Conservation (phyloP, 2,329 filamentous ascomycete species). For the Coniochaeta prunicola region DNA sequence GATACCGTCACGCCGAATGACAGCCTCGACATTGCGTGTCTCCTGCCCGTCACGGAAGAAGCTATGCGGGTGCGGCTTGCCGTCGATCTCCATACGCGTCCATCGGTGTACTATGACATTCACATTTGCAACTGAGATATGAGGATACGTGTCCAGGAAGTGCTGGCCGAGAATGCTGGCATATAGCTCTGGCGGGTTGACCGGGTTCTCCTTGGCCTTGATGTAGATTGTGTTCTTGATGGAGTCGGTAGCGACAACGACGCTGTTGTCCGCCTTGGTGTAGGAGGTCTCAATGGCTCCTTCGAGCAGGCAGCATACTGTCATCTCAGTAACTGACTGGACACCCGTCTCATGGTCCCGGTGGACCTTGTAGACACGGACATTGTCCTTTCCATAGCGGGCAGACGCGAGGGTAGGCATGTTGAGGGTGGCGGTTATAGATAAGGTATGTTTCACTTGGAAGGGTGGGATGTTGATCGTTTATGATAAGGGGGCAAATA, state of each 20-base stretch:
- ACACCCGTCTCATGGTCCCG: conserved; percentile 66
- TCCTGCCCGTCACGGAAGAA: conserved; percentile 89
- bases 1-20: conserved; percentile 63
- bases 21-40: conserved; percentile 73
- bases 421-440: conserved; percentile 9
- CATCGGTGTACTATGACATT: conserved; percentile 81
- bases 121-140: conserved; percentile 81
- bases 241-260: conserved; percentile 92
- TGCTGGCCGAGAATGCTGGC: conserved; percentile 78
- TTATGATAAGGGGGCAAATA: background rate
- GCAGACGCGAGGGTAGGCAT: conserved; percentile 57
- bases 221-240: conserved; percentile 98
- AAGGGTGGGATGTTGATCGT: background rate
- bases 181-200: conserved; percentile 89
- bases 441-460: background rate
- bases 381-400: conserved; percentile 92
- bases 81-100: conserved; percentile 82
- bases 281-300: conserved; percentile 87
- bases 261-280: conserved; percentile 88
- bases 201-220: conserved; percentile 85
- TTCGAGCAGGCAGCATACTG: conserved; percentile 85
- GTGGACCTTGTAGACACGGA: conserved; percentile 94
- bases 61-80: conserved; percentile 87
- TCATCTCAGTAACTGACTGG: conserved; percentile 91
- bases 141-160: conserved; percentile 80